A percentile compares a stretch with the other conserved stretches of the same genome.
Conservation (phyloP, 371 early-diverging fungal genomes). For the Mortierella sp. region DNA sequence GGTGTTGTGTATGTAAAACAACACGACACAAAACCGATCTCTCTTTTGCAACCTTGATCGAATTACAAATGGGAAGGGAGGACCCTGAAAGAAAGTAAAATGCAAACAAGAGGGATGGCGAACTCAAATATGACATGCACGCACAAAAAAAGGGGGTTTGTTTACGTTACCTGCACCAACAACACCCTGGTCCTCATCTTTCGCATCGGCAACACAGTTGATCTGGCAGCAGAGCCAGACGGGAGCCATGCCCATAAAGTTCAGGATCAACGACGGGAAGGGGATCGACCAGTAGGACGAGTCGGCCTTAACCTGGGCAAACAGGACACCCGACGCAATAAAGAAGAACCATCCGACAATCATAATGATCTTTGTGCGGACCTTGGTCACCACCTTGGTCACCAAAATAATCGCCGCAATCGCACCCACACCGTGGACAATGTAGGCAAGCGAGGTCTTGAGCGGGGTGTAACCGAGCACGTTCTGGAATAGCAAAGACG, state of each 20-base stretch:
- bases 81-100: no score
- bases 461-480: constrained; percentile 48
- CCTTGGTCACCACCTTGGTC: constrained; percentile 18
- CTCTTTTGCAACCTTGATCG: no score
- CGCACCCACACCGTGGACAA: constrained; percentile 37
- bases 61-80: no score
- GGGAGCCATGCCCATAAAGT: constrained; percentile 35
- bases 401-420: constrained; percentile 10
- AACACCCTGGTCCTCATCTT: constrained; percentile 36
- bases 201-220: constrained; percentile 39
- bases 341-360: constrained; percentile 39
- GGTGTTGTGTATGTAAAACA: no score
- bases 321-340: constrained; percentile 28
- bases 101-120: no score
- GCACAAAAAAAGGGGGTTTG: no score
- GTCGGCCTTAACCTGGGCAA: constrained; percentile 29
- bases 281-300: constrained; percentile 37
- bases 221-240: constrained; percentile 41
- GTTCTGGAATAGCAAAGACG: constrained; percentile 58
- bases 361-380: constrained; percentile 33
- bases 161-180: constrained; percentile 23
- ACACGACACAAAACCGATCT: no score
- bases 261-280: constrained; percentile 30
- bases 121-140: no score
- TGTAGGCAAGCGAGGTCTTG: constrained; percentile 41